phyloP scores from a whole-genome alignment of 192 early-diverging fungal species.

The Entomortierella beljakovae region DNA sequence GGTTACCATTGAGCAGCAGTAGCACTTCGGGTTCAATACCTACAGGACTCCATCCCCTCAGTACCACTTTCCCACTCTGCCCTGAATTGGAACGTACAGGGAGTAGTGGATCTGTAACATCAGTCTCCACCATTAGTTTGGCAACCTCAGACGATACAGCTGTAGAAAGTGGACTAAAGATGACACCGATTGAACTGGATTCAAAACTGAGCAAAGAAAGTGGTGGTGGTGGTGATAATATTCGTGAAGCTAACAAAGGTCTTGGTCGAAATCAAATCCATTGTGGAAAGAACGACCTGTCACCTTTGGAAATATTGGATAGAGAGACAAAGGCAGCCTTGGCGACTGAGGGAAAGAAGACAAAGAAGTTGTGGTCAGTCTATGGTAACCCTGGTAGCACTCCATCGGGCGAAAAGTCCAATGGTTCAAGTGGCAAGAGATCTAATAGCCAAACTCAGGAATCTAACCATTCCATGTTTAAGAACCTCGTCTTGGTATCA shows the following conservation, averaged over 20 bases:
- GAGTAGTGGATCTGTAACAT: slow-evolving; percentile 13
- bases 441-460: slow-evolving; percentile 7
- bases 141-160: background rate
- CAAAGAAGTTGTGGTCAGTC: slow-evolving; percentile 7
- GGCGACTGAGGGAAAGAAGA: background rate
- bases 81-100: background rate
- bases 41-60: background rate
- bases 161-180: background rate
- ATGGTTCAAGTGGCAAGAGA: background rate
- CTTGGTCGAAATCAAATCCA: background rate
- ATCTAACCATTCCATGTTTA: slow-evolving; percentile 9
- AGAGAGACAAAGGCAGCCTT: background rate
- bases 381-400: background rate
- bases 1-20: background rate
- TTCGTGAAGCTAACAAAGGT: background rate
- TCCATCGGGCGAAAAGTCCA: background rate
- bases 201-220: background rate
- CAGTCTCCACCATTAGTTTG: slow-evolving; percentile 10
- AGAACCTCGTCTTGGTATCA: slow-evolving; percentile 12
- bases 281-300: slow-evolving; percentile 3
- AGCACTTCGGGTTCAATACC: background rate
- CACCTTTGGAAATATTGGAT: background rate
- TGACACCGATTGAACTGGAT: background rate
- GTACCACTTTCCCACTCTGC: background rate
- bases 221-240: background rate